phyloP scores from a whole-genome alignment of 257 asterid genomes.

The Solanum clarkiae region DNA sequence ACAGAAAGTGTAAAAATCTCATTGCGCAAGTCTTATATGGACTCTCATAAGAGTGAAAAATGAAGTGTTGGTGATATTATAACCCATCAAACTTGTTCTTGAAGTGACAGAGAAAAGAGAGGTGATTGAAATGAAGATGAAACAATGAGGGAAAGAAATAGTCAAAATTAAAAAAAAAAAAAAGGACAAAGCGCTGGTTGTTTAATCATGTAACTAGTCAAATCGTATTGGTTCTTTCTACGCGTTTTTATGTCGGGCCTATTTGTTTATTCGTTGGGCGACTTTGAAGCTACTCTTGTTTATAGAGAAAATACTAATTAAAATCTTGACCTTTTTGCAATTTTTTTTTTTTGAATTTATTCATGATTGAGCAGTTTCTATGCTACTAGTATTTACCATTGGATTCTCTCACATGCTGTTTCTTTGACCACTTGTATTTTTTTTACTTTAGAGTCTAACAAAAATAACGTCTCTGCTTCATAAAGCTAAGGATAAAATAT shows the following conservation, averaged over 20 bases:
- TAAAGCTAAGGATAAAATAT: no score
- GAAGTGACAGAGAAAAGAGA: background rate
- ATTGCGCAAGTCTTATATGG: slow-evolving; percentile 7
- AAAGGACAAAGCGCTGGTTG: background rate
- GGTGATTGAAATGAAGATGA: background rate
- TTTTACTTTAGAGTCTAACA: accelerated
- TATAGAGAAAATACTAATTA: background rate
- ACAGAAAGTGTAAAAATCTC: slow-evolving; percentile 29
- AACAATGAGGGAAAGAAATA: background rate
- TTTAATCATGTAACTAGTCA: background rate
- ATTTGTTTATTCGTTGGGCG: background rate
- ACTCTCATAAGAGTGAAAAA: background rate
- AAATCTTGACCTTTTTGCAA: background rate
- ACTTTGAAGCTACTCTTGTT: background rate
- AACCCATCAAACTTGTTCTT: background rate
- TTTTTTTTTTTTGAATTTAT: background rate
- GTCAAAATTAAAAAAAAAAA: background rate
- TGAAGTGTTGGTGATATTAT: background rate
- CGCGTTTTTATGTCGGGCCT: background rate
- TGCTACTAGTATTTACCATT: background rate
- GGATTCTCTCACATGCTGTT: background rate
- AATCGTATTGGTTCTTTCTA: background rate
- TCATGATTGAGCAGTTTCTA: background rate
- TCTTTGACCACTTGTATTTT: background rate
- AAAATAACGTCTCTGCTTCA: no score